Percentiles rank a stretch among this genome's conserved stretches.
phyloP scores from a whole-genome alignment of 2,329 filamentous ascomycete species.

The Pseudogymnoascus destructans region DNA sequence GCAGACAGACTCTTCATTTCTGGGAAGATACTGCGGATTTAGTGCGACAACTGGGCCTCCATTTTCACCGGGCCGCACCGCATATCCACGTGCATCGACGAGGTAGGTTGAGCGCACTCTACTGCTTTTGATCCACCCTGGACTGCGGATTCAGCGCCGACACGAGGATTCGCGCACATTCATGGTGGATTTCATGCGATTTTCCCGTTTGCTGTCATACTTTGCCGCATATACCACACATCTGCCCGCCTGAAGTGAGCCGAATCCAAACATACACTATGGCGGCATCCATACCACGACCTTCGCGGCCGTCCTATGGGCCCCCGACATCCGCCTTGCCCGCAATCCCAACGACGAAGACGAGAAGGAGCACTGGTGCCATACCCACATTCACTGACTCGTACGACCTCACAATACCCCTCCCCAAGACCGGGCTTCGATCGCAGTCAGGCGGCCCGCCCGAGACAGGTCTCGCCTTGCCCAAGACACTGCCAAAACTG shows the following conservation, averaged over 20 bases:
- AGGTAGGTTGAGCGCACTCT: not conserved
- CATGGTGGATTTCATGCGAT: not conserved
- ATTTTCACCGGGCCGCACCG: slow-evolving; percentile 1
- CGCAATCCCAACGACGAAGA: slow-evolving; percentile 59
- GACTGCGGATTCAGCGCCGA: not conserved
- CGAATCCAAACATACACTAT: slow-evolving; percentile 26
- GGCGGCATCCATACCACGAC: slow-evolving; percentile 38
- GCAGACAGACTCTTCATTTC: slow-evolving; percentile 1
- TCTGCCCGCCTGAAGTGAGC: not conserved
- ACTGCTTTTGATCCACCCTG: not conserved
- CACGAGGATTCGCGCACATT: not conserved
- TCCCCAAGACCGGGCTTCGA: slow-evolving; percentile 45
- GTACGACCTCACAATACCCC: slow-evolving; percentile 9
- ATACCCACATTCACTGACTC: slow-evolving; percentile 28
- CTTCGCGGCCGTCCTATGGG: slow-evolving; percentile 55
- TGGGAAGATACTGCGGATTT: not conserved
- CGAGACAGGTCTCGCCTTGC: slow-evolving; percentile 32
- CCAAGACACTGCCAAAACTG: slow-evolving; percentile 41
- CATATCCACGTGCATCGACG: not conserved
- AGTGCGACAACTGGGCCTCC: not conserved
- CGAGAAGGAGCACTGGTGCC: slow-evolving; percentile 50
- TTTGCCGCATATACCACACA: slow-evolving; percentile 1
- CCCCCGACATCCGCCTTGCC: slow-evolving; percentile 62
- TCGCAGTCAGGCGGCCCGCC: slow-evolving; percentile 45
- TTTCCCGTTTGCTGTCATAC: not conserved